phyloP scores from a whole-genome alignment of 306 rosid species.

The Prunus campanulata region DNA sequence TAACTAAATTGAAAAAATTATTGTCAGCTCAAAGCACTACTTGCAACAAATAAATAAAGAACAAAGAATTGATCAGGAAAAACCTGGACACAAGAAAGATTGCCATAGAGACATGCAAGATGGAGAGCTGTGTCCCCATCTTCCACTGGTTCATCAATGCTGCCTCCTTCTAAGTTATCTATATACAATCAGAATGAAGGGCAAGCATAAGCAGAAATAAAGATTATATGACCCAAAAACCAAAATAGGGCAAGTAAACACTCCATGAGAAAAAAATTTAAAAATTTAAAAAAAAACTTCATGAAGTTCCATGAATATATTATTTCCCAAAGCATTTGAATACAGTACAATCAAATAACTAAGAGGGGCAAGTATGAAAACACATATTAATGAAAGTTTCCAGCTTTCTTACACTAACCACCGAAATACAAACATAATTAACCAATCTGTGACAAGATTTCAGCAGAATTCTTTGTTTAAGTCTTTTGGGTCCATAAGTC shows the following conservation, averaged over 20 bases:
- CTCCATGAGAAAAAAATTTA: not conserved
- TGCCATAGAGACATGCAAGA: constrained; percentile 87
- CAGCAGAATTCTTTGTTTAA: not conserved
- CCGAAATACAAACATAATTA: not conserved
- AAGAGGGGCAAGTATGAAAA: not conserved
- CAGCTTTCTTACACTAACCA: not conserved
- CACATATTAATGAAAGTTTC: not conserved
- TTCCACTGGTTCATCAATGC: constrained; percentile 83
- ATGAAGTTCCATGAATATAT: not conserved
- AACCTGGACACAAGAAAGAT: constrained; percentile 70
- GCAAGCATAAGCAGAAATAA: constrained; percentile 20
- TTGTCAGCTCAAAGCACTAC: constrained; percentile 1
- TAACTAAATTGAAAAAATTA: constrained; percentile 45
- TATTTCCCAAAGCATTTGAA: not conserved
- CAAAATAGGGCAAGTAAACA: constrained; percentile 1
- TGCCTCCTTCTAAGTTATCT: constrained; percentile 85
- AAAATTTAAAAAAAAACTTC: too few relatives aligned
- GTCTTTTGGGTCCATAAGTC: not conserved
- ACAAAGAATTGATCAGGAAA: not conserved
- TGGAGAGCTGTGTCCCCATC: constrained; percentile 95
- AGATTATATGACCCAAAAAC: not conserved
- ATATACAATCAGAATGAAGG: constrained; percentile 14
- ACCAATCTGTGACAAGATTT: not conserved
- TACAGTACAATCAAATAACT: not conserved
- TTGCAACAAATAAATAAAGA: not conserved